Evolutionary conservation across 176 grass and related monocot genomes (phyloP).

Genomic region (Dactylis glomerata): DNA sequence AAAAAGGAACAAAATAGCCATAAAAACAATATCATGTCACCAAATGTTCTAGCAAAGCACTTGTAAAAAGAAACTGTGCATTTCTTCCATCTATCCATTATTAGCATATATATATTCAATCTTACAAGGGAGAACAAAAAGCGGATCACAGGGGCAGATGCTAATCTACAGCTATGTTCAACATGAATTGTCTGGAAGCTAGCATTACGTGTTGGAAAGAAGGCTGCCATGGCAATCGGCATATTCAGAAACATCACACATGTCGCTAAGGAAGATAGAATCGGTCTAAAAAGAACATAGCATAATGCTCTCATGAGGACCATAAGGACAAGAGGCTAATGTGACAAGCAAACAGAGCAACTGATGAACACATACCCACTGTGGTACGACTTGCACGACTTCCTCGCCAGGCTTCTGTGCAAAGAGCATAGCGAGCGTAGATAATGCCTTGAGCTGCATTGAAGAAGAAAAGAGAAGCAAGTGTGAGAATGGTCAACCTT

Average conservation of each 20-base stretch:
- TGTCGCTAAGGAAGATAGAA: not conserved
- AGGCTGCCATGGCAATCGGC: not conserved
- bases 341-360: not conserved
- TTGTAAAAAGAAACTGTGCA: not conserved
- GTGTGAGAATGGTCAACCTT: not conserved
- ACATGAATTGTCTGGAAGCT: not conserved
- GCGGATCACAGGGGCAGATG: not conserved
- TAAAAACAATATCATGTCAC: not conserved
- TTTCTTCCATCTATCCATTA: not conserved
- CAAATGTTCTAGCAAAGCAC: not conserved
- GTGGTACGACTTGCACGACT: conserved; percentile 68
- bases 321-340: not conserved
- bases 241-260: conserved; percentile 7
- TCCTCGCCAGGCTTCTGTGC: conserved; percentile 64
- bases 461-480: conserved; percentile 21
- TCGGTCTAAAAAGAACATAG: not conserved
- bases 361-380: conserved; percentile 72
- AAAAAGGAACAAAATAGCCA: not conserved
- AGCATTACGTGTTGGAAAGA: not conserved
- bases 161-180: not conserved
- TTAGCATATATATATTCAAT: not conserved
- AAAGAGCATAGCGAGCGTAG: conserved; percentile 56
- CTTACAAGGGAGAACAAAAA: not conserved
- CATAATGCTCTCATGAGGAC: not conserved
- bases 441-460: conserved; percentile 85